phyloP scores from a whole-genome alignment of 129 eudicot species.

The Flaveria bidentis region DNA sequence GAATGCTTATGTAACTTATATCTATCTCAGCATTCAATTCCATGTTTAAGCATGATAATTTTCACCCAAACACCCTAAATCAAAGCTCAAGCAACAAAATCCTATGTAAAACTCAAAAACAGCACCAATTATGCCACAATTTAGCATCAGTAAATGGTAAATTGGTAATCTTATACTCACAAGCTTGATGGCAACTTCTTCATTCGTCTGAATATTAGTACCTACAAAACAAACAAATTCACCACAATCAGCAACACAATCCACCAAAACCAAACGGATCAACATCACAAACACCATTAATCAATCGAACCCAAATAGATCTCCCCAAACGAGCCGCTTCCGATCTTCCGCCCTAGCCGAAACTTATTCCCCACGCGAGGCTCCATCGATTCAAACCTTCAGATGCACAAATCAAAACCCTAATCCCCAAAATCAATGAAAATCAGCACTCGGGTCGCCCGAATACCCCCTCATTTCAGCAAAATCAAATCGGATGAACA shows the following conservation, averaged over 20 bases:
- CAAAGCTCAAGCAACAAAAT: neutral
- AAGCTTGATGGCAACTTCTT: conserved; percentile 97
- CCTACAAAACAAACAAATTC: conserved; percentile 43
- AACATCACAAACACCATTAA: conserved; percentile 12
- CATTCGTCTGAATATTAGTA: conserved; percentile 91
- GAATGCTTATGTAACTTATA: neutral
- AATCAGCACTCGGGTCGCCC: conserved; percentile 8
- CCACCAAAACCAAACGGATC: neutral
- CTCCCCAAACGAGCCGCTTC: conserved; percentile 96
- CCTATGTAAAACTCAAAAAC: conserved; percentile 1
- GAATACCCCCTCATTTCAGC: conserved; percentile 28
- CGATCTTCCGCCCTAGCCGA: conserved; percentile 91
- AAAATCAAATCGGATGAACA: conserved; percentile 5
- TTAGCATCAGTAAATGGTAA: neutral
- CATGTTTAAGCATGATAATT: neutral
- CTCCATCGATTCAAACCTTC: conserved; percentile 54
- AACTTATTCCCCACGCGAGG: conserved; percentile 97
- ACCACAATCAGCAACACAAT: conserved; percentile 16
- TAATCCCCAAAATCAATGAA: conserved; percentile 19
- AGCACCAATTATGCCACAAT: conserved; percentile 4
- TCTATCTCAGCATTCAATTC: neutral
- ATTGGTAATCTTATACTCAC: conserved; percentile 47
- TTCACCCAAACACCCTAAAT: neutral
- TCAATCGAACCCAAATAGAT: conserved; percentile 74
- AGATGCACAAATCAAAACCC: conserved; percentile 28